phyloP scores from a whole-genome alignment of 345 rosid species.

The Bruguiera sexangula region DNA sequence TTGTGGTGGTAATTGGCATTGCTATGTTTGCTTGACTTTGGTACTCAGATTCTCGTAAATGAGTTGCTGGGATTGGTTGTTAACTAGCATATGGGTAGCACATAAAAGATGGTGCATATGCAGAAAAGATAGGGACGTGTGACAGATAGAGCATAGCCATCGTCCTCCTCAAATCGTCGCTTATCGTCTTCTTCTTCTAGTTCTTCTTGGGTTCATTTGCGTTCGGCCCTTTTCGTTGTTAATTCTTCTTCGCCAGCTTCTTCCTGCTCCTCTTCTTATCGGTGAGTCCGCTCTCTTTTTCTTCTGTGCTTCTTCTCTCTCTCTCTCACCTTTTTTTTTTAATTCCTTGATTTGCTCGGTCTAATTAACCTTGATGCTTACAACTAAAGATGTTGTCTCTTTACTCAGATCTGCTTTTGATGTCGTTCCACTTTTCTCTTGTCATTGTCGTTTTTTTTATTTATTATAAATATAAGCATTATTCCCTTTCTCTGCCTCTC shows the following conservation, averaged over 20 bases:
- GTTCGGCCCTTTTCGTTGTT: conserved; percentile 76
- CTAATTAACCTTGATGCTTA: background rate
- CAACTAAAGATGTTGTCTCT: background rate
- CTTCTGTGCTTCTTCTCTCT: background rate
- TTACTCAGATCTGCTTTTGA: conserved; percentile 20
- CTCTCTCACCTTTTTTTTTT: background rate
- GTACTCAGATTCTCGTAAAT: too few species aligned
- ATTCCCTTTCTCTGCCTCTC: background rate
- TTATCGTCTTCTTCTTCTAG: conserved; percentile 58
- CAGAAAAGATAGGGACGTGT: too few species aligned
- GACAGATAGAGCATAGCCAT: background rate
- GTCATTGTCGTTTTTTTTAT: too few species aligned
- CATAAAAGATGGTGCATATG: too few species aligned
- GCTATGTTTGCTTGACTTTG: too few species aligned
- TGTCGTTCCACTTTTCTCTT: conserved; percentile 1
- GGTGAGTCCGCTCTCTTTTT: conserved; percentile 48
- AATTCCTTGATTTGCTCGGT: background rate
- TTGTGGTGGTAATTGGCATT: too few species aligned
- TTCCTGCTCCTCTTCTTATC: conserved; percentile 60
- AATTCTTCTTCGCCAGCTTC: conserved; percentile 81
- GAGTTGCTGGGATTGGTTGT: too few species aligned
- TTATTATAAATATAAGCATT: background rate
- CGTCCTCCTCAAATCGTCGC: conserved; percentile 59
- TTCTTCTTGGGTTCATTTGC: conserved; percentile 84
- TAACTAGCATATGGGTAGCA: too few species aligned